Evolutionary conservation across 2,329 filamentous ascomycete species (phyloP).

Genomic region (Ophiosphaerella korrae): DNA sequence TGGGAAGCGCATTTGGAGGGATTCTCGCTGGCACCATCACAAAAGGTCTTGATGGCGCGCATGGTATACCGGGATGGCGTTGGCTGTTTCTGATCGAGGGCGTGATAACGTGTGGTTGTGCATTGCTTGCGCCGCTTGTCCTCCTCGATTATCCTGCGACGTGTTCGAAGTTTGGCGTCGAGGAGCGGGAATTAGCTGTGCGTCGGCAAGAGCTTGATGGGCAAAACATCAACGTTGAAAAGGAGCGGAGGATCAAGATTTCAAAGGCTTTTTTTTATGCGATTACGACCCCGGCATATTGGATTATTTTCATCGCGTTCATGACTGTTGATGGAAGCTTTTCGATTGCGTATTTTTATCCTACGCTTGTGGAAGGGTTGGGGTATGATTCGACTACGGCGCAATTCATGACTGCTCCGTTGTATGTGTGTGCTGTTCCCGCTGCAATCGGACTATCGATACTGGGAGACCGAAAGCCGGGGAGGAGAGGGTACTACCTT

Average conservation of each 20-base stretch:
- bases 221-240: slow-evolving; percentile 8
- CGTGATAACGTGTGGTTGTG: slow-evolving; percentile 10
- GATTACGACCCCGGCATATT: slow-evolving; percentile 1
- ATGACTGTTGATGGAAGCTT: slow-evolving; percentile 8
- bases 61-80: slow-evolving; percentile 39
- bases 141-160: slow-evolving; percentile 57
- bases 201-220: slow-evolving; percentile 5
- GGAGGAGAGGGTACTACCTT: slow-evolving; percentile 1
- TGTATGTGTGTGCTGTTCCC: slow-evolving; percentile 5
- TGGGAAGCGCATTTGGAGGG: slow-evolving; percentile 14
- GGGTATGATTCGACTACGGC: slow-evolving; percentile 4
- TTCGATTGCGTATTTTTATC: slow-evolving; percentile 8
- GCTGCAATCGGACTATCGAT: slow-evolving; percentile 2
- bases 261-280: slow-evolving; percentile 6
- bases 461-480: not conserved
- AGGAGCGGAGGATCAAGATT: slow-evolving; percentile 1
- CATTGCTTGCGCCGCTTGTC: slow-evolving; percentile 50
- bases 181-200: slow-evolving; percentile 3
- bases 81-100: slow-evolving; percentile 23
- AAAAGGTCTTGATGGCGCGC: slow-evolving; percentile 25
- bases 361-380: slow-evolving; percentile 5
- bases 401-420: slow-evolving; percentile 7
- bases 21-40: slow-evolving; percentile 16
- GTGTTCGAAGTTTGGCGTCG: slow-evolving; percentile 1
- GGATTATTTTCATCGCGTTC: slow-evolving; percentile 5